These are phyloP conservation scores for Tulasnella sp. DNA, from an alignment of 768 basidiomycete genomes.

Conservation along the genomic window DNA sequence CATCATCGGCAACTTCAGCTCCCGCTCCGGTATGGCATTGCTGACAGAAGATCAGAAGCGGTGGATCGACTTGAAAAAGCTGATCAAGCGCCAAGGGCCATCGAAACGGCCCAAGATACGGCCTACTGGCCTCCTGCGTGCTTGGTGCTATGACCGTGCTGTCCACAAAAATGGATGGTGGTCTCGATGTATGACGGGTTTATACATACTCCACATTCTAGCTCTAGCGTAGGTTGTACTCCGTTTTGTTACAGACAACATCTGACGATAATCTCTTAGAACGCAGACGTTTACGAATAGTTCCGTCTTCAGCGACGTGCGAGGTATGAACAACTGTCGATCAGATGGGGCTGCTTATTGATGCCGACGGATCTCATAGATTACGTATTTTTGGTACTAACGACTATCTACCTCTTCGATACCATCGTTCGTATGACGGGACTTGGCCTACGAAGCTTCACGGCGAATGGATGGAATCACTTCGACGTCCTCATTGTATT, in stretches of 20 bases:
- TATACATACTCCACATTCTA: conserved; percentile 74
- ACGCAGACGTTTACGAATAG: conserved; percentile 61
- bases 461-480: conserved; percentile 87
- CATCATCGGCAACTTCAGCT: conserved; percentile 88
- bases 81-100: conserved; percentile 76
- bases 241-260: neutral
- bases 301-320: conserved; percentile 38
- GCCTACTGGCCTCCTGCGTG: conserved; percentile 44
- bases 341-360: neutral
- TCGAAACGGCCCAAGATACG: conserved; percentile 62
- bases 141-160: conserved; percentile 89
- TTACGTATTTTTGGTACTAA: conserved; percentile 62
- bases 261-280: conserved; percentile 34
- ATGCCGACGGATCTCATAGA: conserved; percentile 35
- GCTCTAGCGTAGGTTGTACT: conserved; percentile 57
- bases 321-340: conserved; percentile 37
- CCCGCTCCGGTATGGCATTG: conserved; percentile 75
- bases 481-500: conserved; percentile 74
- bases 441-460: conserved; percentile 72
- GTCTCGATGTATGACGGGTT: conserved; percentile 62
- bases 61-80: conserved; percentile 88
- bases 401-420: conserved; percentile 64
- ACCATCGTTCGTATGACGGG: conserved; percentile 69
- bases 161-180: conserved; percentile 90
- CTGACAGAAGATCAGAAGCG: conserved; percentile 78